Evolutionary conservation across 345 rosid genomes (phyloP).

Genomic region (Salix viminalis): DNA sequence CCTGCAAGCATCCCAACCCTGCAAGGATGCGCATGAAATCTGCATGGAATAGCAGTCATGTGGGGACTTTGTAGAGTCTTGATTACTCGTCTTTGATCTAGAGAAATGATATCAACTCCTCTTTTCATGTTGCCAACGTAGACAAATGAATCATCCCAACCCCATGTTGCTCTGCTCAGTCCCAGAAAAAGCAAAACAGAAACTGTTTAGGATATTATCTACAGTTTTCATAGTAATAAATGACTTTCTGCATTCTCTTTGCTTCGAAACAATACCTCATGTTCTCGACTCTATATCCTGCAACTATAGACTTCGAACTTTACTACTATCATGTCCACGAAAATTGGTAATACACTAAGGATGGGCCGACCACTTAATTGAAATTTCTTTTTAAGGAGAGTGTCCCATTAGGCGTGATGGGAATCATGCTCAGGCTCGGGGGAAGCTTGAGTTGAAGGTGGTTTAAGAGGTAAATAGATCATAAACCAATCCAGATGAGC

Average conservation of each 20-base stretch:
- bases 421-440: too few relatives aligned
- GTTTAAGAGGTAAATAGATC: not conserved
- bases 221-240: not conserved
- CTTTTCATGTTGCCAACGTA: slow-evolving; percentile 56
- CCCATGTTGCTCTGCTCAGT: slow-evolving; percentile 66
- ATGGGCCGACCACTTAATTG: not conserved
- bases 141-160: slow-evolving; percentile 80
- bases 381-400: not conserved
- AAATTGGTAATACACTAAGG: not conserved
- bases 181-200: not conserved
- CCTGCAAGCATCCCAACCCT: slow-evolving; percentile 66
- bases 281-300: not conserved
- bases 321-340: too few relatives aligned
- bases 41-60: slow-evolving; percentile 60
- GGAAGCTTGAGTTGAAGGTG: not conserved
- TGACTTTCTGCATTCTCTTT: not conserved
- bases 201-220: not conserved
- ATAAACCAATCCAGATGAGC: not conserved
- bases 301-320: not conserved
- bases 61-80: slow-evolving; percentile 41
- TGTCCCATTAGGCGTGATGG: not conserved
- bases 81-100: slow-evolving; percentile 24
- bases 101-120: slow-evolving; percentile 65
- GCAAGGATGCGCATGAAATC: slow-evolving; percentile 65
- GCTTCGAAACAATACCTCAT: not conserved